These are phyloP conservation scores for Carex sylvatica DNA, from an alignment of 202 grass and related monocot species.

Conservation along the genomic window DNA sequence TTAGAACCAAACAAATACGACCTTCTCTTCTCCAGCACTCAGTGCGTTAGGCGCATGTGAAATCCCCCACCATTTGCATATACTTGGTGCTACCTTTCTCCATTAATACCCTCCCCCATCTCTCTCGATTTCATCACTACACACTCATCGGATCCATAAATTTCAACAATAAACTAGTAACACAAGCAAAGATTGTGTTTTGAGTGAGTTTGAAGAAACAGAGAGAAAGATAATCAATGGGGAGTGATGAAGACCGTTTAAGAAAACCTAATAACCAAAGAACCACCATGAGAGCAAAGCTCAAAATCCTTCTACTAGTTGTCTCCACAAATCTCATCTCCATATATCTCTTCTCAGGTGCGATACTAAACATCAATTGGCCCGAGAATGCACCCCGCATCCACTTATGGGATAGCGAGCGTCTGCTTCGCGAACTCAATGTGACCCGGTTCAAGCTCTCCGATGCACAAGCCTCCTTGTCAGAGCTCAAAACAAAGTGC, in stretches of 20 bases:
- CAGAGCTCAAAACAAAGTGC: conserved; percentile 44
- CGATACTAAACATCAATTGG: conserved; percentile 40
- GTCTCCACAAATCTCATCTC: conserved; percentile 65
- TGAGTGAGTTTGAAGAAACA: background rate
- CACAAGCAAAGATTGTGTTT: background rate
- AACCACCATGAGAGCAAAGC: conserved; percentile 32
- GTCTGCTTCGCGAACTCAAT: conserved; percentile 59
- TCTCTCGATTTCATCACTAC: conserved; percentile 9
- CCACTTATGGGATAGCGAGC: conserved; percentile 60
- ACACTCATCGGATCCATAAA: conserved; percentile 18
- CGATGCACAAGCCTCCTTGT: conserved; percentile 31
- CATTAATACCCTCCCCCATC: conserved; percentile 21
- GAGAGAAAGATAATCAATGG: background rate
- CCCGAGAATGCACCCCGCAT: conserved; percentile 51
- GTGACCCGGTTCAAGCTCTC: conserved; percentile 45
- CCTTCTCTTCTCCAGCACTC: background rate
- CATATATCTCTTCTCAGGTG: conserved; percentile 66
- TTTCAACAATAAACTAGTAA: background rate
- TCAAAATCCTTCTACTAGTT: conserved; percentile 61
- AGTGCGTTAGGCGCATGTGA: conserved; percentile 34
- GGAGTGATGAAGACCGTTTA: conserved; percentile 1
- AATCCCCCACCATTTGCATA: background rate
- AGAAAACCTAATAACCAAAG: conserved; percentile 17
- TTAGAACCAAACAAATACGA: conserved; percentile 20
- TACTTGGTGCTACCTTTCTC: background rate